Evolutionary conservation across 78 protist genomes (phyloP), one percentile per base, ranked within the genome.

Genomic region (slime mould (Dictyostelium discoideum)): DNA sequence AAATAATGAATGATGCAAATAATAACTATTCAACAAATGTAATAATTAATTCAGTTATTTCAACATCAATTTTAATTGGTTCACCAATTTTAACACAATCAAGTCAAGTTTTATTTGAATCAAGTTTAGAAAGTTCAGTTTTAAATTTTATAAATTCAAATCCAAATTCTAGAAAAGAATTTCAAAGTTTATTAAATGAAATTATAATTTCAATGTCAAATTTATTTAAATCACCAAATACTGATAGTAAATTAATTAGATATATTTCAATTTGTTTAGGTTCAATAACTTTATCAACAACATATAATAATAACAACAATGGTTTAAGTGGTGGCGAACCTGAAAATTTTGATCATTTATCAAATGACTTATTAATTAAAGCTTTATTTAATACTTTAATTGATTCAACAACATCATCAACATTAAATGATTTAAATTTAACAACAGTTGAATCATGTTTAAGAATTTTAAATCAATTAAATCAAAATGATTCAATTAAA

Each of bases 331-430:
- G 29, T n/a, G 29, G 83, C 7, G 57, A 46, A 16, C 94, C 94
- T 3, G 94, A 89, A 9, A 89, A 89, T 32, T 44, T 67, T 3
- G 94, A 89, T 32, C 94, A 89, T 42, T 22, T 89, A 10, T 67
- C 82, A 44, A 73, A 42, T n/a, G 94, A 89, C 2, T 13, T 29
- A 26, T 26, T 81, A 1, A 42, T 89, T 24, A 89, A 89, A 78
- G n/a, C 22, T n/a, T 16, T 89, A 8, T 89, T 89, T 65, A 89
- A 81, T 26, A 13, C 26, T 7, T 48, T 89, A n/a, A 29, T n/a
- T 3, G 20, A 18, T 9, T 16, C 50, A 16, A 44, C 32, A 69
- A 29, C 81, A 16, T 37, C 79, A 29, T 3, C 16, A 72, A 5
- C 79, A 65, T 42, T 10, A 20, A 80, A 80, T 22, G 3, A 0